Evolutionary conservation across 1,284 basidiomycete species (phyloP), one percentile per base, ranked within the genome.

Genomic region (Fistulinella staudtii): DNA sequence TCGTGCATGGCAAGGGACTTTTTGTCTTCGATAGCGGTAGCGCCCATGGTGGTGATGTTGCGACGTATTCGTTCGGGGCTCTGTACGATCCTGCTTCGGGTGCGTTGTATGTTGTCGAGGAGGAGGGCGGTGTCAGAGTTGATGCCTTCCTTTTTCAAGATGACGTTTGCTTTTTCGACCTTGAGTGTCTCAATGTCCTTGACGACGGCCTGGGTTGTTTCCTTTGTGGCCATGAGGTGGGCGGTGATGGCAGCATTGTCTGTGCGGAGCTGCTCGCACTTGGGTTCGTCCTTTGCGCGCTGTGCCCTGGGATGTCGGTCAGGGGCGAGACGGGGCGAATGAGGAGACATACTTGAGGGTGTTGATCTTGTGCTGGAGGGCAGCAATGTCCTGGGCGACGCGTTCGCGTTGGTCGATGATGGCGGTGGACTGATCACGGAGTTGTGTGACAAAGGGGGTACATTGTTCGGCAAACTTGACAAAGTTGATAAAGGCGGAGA

Each of bases 401-500:
- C 70, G 67, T 24, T 79, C 76, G 14, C 81, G 70, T 53, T 88
- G 79, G 21, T 75, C 63, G 36, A 78, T 67, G 18, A 83, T 57
- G 7, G 72, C 63, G n/a, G 77, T 65, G 9, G 83, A 80, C 37
- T 74, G 71, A 11, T 81, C 74, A 22, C 78, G 73, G n/a, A 90
- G 66, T 13, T 76, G 72, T 39, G 71, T 71, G 15, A 87, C 69
- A 45, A 84, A 79, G 2, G 73, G 64, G 29, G 75, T 73, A 52
- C 82, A 82, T 53, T 90, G 84, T 52, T 86, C 82, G 22, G 81
- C 82, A 63, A 94, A 95, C 65, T 91, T 91, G 61, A 91, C 80
- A 64, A 93, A 92, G 67, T 96, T 96, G 71, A 94, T 85, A 51
- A 96, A 85, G 0, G 86, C 92, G 30, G 89, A 90, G 46, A 96